Evolutionary conservation across 2,329 filamentous ascomycete genomes (phyloP).

Genomic region (Pseudogymnoascus sp.): DNA sequence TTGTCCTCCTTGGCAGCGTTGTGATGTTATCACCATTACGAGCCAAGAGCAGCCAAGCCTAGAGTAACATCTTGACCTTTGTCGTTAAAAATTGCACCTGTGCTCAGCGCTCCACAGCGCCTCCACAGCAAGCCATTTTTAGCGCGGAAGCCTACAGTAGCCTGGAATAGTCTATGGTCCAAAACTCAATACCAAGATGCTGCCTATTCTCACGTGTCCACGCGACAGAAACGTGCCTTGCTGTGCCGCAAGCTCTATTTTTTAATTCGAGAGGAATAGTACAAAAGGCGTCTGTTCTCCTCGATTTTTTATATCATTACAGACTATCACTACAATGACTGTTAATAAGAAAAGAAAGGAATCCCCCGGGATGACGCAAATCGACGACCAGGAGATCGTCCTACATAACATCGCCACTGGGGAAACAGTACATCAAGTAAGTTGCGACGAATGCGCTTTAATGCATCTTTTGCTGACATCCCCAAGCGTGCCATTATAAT

Average conservation of each 20-base stretch:
- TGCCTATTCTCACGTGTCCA: background rate
- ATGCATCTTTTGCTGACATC: background rate
- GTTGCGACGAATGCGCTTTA: background rate
- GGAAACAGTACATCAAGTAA: background rate
- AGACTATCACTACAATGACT: background rate
- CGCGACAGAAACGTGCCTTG: background rate
- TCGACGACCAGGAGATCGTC: background rate
- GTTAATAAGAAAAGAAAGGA: conserved; percentile 1
- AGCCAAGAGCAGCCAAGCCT: background rate
- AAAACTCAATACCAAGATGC: background rate
- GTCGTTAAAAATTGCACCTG: background rate
- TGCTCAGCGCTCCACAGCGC: background rate
- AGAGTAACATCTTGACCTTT: background rate
- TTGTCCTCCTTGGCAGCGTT: background rate
- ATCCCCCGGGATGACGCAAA: background rate
- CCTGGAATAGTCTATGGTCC: background rate
- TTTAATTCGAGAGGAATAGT: background rate
- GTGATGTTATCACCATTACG: background rate
- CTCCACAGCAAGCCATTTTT: background rate
- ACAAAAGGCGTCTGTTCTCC: background rate
- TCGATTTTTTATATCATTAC: background rate
- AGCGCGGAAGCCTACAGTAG: background rate
- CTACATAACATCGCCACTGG: background rate
- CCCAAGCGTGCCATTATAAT: background rate
- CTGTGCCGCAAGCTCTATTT: background rate